Conservation (phyloP, 2,329 filamentous ascomycete species). For the Parafenestella ontariensis region DNA sequence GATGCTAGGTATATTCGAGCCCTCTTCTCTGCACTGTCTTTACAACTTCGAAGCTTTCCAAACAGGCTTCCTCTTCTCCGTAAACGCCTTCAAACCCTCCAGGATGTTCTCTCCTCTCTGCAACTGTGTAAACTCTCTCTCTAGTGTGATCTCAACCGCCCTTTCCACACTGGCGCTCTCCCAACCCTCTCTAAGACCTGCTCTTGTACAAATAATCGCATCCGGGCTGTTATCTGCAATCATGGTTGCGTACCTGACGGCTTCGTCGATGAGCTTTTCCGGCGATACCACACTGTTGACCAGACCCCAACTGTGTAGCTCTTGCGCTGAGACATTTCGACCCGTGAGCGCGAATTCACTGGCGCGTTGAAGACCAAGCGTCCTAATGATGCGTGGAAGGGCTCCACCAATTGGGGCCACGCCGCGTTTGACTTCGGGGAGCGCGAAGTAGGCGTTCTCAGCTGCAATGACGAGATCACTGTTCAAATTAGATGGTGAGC, state of each 20-base stretch:
- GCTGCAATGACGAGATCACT: conserved; percentile 34
- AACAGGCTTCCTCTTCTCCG: conserved; percentile 36
- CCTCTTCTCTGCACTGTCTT: too few relatives aligned
- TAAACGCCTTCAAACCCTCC: conserved; percentile 41
- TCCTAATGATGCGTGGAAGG: conserved; percentile 34
- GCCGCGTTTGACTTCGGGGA: conserved; percentile 39
- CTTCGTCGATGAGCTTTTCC: conserved; percentile 25
- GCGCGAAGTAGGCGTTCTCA: conserved; percentile 27
- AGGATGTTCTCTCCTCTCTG: conserved; percentile 54
- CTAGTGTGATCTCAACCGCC: conserved; percentile 22
- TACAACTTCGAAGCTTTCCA: conserved; percentile 14
- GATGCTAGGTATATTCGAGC: too few relatives aligned
- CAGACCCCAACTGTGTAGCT: conserved; percentile 31
- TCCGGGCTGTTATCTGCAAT: conserved; percentile 36
- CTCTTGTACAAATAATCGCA: conserved; percentile 28
- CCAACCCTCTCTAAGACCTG: conserved; percentile 31
- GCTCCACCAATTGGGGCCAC: conserved; percentile 32
- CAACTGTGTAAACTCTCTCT: conserved; percentile 53
- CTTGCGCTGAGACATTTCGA: conserved; percentile 23
- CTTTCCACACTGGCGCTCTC: conserved; percentile 28
- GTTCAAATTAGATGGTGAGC: neutral
- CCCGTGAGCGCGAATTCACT: conserved; percentile 37
- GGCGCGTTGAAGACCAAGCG: conserved; percentile 34
- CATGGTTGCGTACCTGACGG: conserved; percentile 21
- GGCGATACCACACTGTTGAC: conserved; percentile 30